Evolutionary conservation across 495 filamentous ascomycete species (phyloP), one percentile per base, ranked within the genome.

Genomic region (Penicillium steckii): DNA sequence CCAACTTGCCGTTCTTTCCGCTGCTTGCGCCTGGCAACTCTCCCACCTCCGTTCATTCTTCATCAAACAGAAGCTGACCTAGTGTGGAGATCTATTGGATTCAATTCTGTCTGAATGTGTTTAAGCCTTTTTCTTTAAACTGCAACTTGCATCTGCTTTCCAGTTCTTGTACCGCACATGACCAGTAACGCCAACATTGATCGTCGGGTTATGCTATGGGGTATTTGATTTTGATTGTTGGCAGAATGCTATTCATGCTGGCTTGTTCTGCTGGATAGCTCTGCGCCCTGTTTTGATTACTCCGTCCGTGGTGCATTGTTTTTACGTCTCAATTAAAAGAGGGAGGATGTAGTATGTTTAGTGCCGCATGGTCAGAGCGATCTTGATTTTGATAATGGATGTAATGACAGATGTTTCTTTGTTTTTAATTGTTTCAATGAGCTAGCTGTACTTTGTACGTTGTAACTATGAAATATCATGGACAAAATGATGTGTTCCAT

Each of bases 41-140:
- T 95, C 90, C 10, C 92, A 97, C 70, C 81, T 98, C 47, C 79
- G 94, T 48, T 87, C 89, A 19, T 98, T 98, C 80, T 98, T 98
- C 77, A 98, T 98, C 78, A 98, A 98, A 82, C 94, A 98, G 77
- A 98, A 98, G 78, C 80, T 98, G 64, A 97, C 94, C 44, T 75
- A 61, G 52, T 15, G 52, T 24, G 15, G 30, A 30, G 26, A 12
- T 24, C 23, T 25, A 10, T 27, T 40, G 13, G 38, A 22, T 21
- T 19, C 17, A 25, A 9, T 21, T 24, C 23, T 47, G 44, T 46
- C 21, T 49, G 22, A 52, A 44, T 52, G 41, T 53, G 35, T 52
- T 49, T 42, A 48, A 53, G 54, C 55, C 52, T 46, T 56, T 46
- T 52, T 57, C 18, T 33, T 25, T 29, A 50, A 52, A 32, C 46